Conservation (phyloP, 306 rosid genomes). For the Betula pendula region DNA sequence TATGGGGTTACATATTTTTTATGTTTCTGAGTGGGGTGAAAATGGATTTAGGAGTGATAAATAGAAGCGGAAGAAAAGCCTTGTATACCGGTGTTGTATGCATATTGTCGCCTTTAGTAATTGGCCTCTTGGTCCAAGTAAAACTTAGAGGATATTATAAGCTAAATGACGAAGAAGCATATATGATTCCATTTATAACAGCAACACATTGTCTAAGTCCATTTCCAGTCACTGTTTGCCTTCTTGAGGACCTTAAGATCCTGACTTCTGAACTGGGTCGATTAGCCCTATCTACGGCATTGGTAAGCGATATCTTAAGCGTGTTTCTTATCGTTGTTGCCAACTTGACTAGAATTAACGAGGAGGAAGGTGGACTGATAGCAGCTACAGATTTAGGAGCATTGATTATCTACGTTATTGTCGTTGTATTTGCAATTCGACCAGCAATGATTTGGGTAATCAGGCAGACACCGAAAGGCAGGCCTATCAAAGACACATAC, state of each 20-base stretch:
- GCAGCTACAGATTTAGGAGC: too few species aligned
- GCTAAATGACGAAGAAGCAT: constrained; percentile 3
- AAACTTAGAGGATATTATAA: not conserved
- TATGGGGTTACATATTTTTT: constrained; percentile 37
- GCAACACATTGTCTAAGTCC: constrained; percentile 23
- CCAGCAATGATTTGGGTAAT: too few species aligned
- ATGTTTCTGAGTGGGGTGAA: constrained; percentile 52
- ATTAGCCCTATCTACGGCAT: constrained; percentile 45
- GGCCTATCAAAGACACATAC: too few species aligned
- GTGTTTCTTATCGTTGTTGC: not conserved
- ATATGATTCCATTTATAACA: not conserved
- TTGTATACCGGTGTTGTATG: constrained; percentile 33
- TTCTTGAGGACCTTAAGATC: constrained; percentile 43
- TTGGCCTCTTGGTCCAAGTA: not conserved
- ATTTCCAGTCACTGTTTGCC: constrained; percentile 36
- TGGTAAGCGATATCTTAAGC: constrained; percentile 41
- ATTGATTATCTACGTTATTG: too few species aligned
- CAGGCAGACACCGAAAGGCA: too few species aligned
- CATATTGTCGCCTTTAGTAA: not conserved
- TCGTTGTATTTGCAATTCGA: too few species aligned
- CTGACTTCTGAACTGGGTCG: constrained; percentile 55
- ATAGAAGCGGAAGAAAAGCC: constrained; percentile 47
- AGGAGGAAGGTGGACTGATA: too few species aligned
- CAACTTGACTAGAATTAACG: not conserved
- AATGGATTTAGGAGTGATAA: constrained; percentile 52